Conservation (phyloP, 768 basidiomycete species). For the Coprinellus micaceus region DNA sequence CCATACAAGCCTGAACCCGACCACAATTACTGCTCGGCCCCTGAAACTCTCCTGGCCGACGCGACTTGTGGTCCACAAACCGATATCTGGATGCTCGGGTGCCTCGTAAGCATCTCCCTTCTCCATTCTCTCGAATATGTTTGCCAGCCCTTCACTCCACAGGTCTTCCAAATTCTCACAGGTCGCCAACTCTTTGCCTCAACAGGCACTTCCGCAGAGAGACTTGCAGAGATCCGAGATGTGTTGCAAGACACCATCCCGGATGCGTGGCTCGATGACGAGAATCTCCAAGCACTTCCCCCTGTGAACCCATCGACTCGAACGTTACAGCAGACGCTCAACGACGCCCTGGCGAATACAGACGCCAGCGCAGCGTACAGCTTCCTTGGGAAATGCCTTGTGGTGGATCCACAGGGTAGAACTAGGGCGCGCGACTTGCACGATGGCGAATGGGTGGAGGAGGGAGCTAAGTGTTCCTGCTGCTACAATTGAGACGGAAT, state of each 20-base stretch:
- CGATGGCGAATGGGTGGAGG: background rate
- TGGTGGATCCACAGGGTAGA: background rate
- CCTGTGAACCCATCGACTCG: background rate
- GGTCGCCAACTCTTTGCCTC: background rate
- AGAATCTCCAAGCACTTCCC: background rate
- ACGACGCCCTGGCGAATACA: background rate
- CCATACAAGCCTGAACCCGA: background rate
- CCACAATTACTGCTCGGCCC: background rate
- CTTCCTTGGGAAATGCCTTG: background rate
- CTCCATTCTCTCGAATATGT: background rate
- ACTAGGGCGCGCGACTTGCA: background rate
- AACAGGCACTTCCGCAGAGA: background rate
- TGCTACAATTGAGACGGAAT: background rate
- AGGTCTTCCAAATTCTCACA: background rate
- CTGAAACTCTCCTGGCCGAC: background rate
- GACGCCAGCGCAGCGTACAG: background rate
- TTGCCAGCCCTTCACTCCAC: background rate
- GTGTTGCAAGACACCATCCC: background rate
- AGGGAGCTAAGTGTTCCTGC: background rate
- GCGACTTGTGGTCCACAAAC: background rate
- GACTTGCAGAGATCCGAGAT: background rate
- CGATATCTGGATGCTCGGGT: background rate
- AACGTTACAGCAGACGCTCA: background rate
- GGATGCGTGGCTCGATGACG: background rate
- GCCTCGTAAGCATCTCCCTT: background rate